phyloP scores from a whole-genome alignment of 1,284 basidiomycete genomes.

The Exobasidium cylindrosporum region DNA sequence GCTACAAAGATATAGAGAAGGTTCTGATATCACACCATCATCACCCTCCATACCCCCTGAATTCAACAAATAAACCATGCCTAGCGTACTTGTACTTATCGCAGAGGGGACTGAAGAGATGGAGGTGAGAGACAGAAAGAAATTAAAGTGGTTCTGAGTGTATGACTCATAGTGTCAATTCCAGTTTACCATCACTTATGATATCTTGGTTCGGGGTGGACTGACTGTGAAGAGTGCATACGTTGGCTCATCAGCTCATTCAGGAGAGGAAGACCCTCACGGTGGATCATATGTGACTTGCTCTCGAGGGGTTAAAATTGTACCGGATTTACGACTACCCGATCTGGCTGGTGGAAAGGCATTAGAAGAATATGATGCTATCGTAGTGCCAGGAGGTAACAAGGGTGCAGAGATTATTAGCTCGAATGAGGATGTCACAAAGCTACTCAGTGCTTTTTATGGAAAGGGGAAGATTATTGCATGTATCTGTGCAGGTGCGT shows the following conservation, averaged over 20 bases:
- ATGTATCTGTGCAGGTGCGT: slow-evolving; percentile 38
- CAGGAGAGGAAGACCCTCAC: slow-evolving; percentile 23
- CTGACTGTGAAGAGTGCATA: slow-evolving; percentile 32
- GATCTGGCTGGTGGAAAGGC: slow-evolving; percentile 26
- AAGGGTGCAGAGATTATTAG: slow-evolving; percentile 75
- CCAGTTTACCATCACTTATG: slow-evolving; percentile 56
- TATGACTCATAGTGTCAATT: background rate
- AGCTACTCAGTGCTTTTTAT: slow-evolving; percentile 66
- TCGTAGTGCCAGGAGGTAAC: slow-evolving; percentile 76
- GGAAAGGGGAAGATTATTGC: slow-evolving; percentile 50
- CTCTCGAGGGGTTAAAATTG: slow-evolving; percentile 45
- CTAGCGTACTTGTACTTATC: slow-evolving; percentile 62
- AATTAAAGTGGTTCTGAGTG: slow-evolving; percentile 1
- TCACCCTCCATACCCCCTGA: background rate
- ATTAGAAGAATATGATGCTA: slow-evolving; percentile 64
- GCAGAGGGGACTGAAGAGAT: slow-evolving; percentile 87
- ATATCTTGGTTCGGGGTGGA: slow-evolving; percentile 46
- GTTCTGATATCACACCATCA: background rate
- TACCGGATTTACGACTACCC: slow-evolving; percentile 37
- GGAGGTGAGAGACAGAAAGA: slow-evolving; percentile 30
- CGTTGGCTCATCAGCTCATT: slow-evolving; percentile 29
- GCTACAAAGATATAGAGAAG: background rate
- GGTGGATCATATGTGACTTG: slow-evolving; percentile 24
- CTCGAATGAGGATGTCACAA: slow-evolving; percentile 64
- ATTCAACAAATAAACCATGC: too few species aligned